A percentile compares a stretch with the other conserved stretches of the same genome.
phyloP scores from a whole-genome alignment of 495 filamentous ascomycete genomes.

The Xylaria telfairii region DNA sequence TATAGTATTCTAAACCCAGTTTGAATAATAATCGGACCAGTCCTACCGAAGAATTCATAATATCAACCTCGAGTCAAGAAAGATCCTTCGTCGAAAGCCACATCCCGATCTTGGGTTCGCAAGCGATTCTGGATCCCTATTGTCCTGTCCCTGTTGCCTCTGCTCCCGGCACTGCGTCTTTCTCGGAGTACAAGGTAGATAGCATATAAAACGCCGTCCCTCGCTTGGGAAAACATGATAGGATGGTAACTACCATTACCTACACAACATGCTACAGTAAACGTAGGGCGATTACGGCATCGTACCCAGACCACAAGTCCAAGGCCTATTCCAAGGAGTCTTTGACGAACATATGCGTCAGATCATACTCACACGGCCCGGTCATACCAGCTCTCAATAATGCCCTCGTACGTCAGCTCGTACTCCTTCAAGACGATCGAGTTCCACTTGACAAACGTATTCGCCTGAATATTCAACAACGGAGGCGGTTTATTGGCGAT shows the following conservation, averaged over 20 bases:
- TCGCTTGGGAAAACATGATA: background rate
- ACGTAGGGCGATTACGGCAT: background rate
- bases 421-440: conserved; percentile 39
- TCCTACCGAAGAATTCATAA: background rate
- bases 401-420: background rate
- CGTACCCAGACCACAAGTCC: background rate
- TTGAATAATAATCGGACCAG: background rate
- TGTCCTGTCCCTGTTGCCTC: background rate
- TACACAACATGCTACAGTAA: background rate
- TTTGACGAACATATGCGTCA: too few relatives aligned
- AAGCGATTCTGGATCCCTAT: background rate
- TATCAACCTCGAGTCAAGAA: background rate
- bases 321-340: background rate
- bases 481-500: conserved; percentile 32
- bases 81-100: background rate
- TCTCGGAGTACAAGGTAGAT: background rate
- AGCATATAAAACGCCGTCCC: background rate
- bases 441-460: conserved; percentile 48
- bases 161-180: background rate
- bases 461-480: conserved; percentile 50
- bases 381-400: background rate
- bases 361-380: background rate
- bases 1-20: background rate
- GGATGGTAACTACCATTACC: background rate
- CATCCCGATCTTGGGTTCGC: background rate